Evolutionary conservation across 2,329 filamentous ascomycete species (phyloP).

Genomic region (Ophiostoma angusticollis): DNA sequence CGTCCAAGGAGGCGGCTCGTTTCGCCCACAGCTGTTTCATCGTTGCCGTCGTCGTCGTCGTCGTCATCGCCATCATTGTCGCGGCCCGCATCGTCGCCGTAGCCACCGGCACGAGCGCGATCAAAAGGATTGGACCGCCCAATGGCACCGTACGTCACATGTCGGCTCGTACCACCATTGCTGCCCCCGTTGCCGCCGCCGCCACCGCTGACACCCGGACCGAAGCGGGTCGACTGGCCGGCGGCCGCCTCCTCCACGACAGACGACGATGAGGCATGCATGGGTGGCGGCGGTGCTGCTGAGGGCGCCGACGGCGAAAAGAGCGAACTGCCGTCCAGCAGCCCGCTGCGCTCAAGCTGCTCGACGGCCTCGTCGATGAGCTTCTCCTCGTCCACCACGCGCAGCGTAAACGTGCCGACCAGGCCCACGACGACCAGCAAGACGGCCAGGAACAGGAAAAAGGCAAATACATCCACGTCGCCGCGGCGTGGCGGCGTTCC

Average conservation of each 20-base stretch:
- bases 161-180: background rate
- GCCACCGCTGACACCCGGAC: constrained; percentile 7
- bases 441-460: constrained; percentile 73
- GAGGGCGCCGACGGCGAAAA: constrained; percentile 42
- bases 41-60: constrained; percentile 9
- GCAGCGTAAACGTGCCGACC: constrained; percentile 60
- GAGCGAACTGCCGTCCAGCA: constrained; percentile 63
- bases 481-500: constrained; percentile 27
- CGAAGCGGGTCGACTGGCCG: constrained; percentile 8
- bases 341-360: constrained; percentile 76
- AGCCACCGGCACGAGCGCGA: no score
- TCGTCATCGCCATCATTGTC: background rate
- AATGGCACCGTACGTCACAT: constrained; percentile 11
- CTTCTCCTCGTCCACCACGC: constrained; percentile 71
- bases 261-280: background rate
- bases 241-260: background rate
- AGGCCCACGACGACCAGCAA: constrained; percentile 60
- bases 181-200: constrained; percentile 2
- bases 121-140: constrained; percentile 8
- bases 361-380: constrained; percentile 85
- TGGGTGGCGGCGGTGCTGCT: constrained; percentile 49
- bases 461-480: constrained; percentile 64
- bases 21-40: constrained; percentile 3
- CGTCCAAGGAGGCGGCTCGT: constrained; percentile 3
- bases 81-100: background rate